phyloP scores from a whole-genome alignment of 2,329 filamentous ascomycete genomes.

The Chalaropsis thielavioides region DNA sequence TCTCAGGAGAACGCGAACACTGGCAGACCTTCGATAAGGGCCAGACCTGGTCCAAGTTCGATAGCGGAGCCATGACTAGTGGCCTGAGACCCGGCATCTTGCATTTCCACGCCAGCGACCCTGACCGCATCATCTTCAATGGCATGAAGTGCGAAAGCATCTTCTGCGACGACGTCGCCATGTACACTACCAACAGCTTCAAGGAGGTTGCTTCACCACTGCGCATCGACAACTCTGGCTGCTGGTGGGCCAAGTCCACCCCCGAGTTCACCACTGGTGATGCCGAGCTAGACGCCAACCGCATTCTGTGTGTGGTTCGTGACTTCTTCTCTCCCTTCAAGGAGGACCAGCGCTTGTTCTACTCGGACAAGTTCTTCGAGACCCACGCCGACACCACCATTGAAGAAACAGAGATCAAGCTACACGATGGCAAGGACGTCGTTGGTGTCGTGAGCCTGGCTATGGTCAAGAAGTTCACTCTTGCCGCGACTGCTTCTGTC shows the following conservation, averaged over 20 bases:
- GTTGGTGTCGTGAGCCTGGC: conserved; percentile 71
- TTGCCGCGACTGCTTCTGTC: conserved; percentile 66
- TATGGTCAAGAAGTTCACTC: conserved; percentile 69
- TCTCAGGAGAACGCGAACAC: conserved; percentile 56
- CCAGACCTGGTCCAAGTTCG: conserved; percentile 64
- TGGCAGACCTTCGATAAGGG: conserved; percentile 76
- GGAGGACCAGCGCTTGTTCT: conserved; percentile 61
- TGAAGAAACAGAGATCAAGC: conserved; percentile 57
- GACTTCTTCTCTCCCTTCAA: conserved; percentile 56
- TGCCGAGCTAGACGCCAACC: conserved; percentile 48
- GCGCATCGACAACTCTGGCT: conserved; percentile 55
- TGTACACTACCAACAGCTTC: conserved; percentile 81
- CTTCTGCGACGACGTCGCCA: conserved; percentile 47
- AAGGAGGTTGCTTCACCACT: conserved; percentile 49
- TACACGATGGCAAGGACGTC: conserved; percentile 60
- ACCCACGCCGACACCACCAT: conserved; percentile 31
- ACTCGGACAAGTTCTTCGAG: conserved; percentile 74
- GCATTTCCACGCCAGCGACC: conserved; percentile 69
- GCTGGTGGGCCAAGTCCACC: conserved; percentile 74
- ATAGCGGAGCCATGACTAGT: conserved; percentile 44
- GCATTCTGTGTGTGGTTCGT: conserved; percentile 66
- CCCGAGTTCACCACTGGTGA: conserved; percentile 57
- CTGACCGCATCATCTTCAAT: conserved; percentile 75
- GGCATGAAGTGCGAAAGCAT: conserved; percentile 52
- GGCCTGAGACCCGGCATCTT: conserved; percentile 39